Evolutionary conservation across 2,329 filamentous ascomycete species (phyloP).

Genomic region (Acephala macrosclerotiorum): DNA sequence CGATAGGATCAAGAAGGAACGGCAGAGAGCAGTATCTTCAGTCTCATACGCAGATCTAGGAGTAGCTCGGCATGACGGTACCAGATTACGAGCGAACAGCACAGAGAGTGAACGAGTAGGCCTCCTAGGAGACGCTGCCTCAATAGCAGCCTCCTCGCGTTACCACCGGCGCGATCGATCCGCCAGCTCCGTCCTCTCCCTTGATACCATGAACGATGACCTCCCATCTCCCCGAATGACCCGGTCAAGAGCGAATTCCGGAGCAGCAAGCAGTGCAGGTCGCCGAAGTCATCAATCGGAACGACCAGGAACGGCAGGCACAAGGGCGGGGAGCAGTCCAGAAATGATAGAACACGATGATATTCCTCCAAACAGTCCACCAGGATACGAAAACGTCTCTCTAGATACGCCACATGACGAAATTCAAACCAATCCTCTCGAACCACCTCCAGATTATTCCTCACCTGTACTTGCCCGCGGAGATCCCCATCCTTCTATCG

Average conservation of each 20-base stretch:
- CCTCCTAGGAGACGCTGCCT: conserved; percentile 73
- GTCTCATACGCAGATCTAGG: conserved; percentile 81
- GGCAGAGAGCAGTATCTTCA: conserved; percentile 74
- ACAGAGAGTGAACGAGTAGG: conserved; percentile 76
- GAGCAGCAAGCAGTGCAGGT: conserved; percentile 49
- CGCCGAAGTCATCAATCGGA: conserved; percentile 29
- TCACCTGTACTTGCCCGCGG: conserved; percentile 35
- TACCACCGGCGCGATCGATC: conserved; percentile 56
- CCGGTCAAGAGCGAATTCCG: conserved; percentile 53
- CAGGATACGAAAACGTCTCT: conserved; percentile 44
- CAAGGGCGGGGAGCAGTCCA: conserved; percentile 41
- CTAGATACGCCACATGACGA: conserved; percentile 36
- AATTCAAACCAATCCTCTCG: conserved; percentile 18
- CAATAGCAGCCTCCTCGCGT: conserved; percentile 47
- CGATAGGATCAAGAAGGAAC: conserved; percentile 61
- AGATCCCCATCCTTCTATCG: conserved; percentile 20
- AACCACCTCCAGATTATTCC: conserved; percentile 42
- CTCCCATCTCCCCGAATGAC: conserved; percentile 50
- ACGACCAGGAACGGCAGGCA: conserved; percentile 21
- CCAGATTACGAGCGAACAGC: conserved; percentile 75
- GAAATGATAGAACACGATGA: conserved; percentile 43
- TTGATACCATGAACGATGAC: conserved; percentile 54
- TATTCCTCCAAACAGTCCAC: conserved; percentile 40
- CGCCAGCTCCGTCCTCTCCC: conserved; percentile 62
- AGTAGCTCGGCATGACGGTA: conserved; percentile 79